Base-by-base conservation (phyloP, 2,329 filamentous ascomycete genomes). In the Xylaria sp. region DNA sequence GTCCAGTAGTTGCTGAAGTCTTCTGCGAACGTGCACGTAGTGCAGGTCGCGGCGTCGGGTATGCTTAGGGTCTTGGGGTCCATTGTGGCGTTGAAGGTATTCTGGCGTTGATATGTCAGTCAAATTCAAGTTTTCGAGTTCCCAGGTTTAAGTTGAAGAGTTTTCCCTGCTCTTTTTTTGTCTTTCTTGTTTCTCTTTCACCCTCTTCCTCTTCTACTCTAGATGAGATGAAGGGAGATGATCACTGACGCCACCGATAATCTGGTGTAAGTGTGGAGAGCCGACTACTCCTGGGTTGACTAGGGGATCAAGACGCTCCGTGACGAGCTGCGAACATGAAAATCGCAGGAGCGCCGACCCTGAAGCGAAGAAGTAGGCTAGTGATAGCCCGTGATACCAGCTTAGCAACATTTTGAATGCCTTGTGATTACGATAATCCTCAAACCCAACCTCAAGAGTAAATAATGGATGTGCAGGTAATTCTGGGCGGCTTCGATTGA, bases 1-100 rank as follows among this genome's bases (percentile, higher is more conserved):
- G 79, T 81, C 79, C 78, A 81, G 73, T 81, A 81, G 71, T 82
- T 81, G 65, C 75, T 78, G 62, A 79, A 75, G 68, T 81, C 80
- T 31, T 82, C 78, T 33, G 75, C 75, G 51, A 81, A 80, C n/a
- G 77, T 77, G 69, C 80, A 82, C 0, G 75, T 81, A 1, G 81
- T 82, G 76, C 81, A 82, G 9, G 76, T 79, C 3, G 80, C 74
- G 2, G 69, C 49, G 44, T 70, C 67, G 22, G 74, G 73, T 31
- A 77, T 71, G 58, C 77, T 75, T 6, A 73, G 60, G 5, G 50
- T 65, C 56, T 67, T 63, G 11, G 72, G 72, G 20, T 57, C 58
- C 75, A 78, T 78, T 39, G 71, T 71, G 1, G 72, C 73, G 59
- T 76, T 76, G 70, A 78, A 78, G n/a, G 74, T 71, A 47, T 78